Evolutionary conservation across 805 yeast species (phyloP), one percentile per base, ranked within the genome.

Genomic region (Candida ascalaphidarum): DNA sequence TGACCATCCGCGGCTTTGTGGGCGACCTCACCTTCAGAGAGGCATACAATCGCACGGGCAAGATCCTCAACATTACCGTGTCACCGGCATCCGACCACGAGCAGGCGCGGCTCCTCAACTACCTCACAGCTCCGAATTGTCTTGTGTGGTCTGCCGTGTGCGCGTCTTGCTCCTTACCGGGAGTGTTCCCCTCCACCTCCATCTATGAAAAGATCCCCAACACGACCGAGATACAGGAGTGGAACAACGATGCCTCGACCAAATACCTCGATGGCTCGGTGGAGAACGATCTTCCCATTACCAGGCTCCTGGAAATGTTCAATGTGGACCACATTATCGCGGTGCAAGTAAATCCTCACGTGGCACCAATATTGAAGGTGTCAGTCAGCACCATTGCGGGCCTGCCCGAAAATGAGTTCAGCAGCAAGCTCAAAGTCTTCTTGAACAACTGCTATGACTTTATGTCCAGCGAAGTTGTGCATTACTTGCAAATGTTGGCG

Each of bases 291-390:
- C 58, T 92, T 29, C 99, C 99, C 3, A 79, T 86, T 16, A 69
- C 94, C 2, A 69, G 96, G 40, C 62, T 92, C 14, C 80, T 94
- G 13, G 98, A 92, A 49, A 86, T 92, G 95, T 92, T 92, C 52
- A 89, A 92, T 46, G 96, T 92, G 17, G 95, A 92, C 50, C 96
- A 92, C 52, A 88, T 92, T 36, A 86, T 92, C 41, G 98, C 96
- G 0, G 89, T 95, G 25, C 99, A 92, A 51, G 98, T 92, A 1
- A 92, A 92, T 47, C 94, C 96, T 0, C 98, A 92, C 50, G 94
- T 92, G 11, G 83, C 82, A 3, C 98, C 98, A 0, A 69, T 89
- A 28, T 62, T 92, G 41, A 77, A 76, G 39, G 58, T 77, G 29
- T 75, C 86, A 0, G 66, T 77, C 4, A 72, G 77, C 13, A 71